Evolutionary conservation across 1,284 basidiomycete species (phyloP), one percentile per base, ranked within the genome.

Genomic region (Golubevia pallescens): DNA sequence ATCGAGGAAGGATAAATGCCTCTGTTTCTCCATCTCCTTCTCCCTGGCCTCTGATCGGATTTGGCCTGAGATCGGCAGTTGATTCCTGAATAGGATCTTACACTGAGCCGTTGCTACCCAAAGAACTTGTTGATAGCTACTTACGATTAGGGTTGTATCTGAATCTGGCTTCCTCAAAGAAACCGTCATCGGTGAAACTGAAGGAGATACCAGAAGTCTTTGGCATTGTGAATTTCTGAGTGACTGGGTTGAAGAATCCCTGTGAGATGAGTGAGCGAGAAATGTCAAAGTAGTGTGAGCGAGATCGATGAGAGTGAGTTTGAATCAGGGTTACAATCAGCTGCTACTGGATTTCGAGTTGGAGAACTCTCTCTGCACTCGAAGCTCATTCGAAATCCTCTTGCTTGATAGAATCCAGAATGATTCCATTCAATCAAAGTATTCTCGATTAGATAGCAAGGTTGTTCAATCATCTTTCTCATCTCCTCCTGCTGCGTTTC

Each of bases 81-180:
- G n/a, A 19, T 16, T 42, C n/a, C n/a, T n/a, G n/a, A 52, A n/a
- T 14, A n/a, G 51, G n/a, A 14, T n/a, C 16, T 52, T n/a, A 52
- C 51, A 52, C 16, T 52, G 16, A n/a, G 14, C 51, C 16, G 51
- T 52, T n/a, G n/a, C 16, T 52, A 14, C 51, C 14, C 14, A n/a
- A 52, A 52, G n/a, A 14, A n/a, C n/a, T 52, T n/a, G 51, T 52
- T 14, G 51, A 14, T 5, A 54, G n/a, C 38, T 10, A 69, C 75
- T 71, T 61, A 76, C 72, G 73, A 54, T 77, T 74, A 0, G 72
- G 66, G 8, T 58, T 65, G 28, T 78, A 77, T 52, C 75, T 65
- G 62, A 75, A 77, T 7, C 71, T 73, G 23, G 77, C 71, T 64
- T 80, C 67, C 69, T 84, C 81, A 74, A 77, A 84, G 61, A 66